A percentile compares a stretch with the other conserved stretches of the same genome.
Evolutionary conservation across 768 basidiomycete species (phyloP).

Genomic region (Cystobasidiopsis lactophilus): DNA sequence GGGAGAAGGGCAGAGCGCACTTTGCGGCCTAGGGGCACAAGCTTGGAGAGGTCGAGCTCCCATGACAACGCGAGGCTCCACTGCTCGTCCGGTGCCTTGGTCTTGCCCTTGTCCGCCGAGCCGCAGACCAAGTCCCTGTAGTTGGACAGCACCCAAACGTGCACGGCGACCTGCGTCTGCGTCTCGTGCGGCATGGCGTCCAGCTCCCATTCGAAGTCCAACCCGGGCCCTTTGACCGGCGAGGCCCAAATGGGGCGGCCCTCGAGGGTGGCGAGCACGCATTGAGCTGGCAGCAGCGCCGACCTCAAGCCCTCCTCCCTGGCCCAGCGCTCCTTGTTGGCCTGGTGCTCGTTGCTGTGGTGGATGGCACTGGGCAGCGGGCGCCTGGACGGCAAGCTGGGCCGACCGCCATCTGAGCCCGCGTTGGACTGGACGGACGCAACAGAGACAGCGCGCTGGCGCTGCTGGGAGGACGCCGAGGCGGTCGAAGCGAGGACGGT

Average conservation of each 20-base stretch:
- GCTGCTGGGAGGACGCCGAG: neutral
- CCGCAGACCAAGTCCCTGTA: too few species aligned
- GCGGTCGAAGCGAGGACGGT: neutral
- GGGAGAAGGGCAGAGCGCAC: slow-evolving; percentile 1
- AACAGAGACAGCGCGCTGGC: neutral
- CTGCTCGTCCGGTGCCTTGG: neutral
- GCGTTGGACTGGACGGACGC: neutral
- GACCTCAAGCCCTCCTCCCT: neutral
- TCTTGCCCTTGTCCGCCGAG: neutral
- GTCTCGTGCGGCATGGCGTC: neutral
- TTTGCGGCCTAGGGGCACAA: slow-evolving; percentile 12
- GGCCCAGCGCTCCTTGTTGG: neutral
- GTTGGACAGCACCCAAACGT: neutral
- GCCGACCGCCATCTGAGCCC: too few species aligned
- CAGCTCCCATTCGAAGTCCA: slow-evolving; percentile 1
- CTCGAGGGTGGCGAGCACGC: neutral
- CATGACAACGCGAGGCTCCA: slow-evolving; percentile 7
- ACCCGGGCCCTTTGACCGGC: neutral
- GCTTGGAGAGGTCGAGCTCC: slow-evolving; percentile 10
- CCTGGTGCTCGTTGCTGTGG: neutral
- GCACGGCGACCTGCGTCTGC: neutral
- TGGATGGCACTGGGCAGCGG: neutral
- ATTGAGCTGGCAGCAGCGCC: neutral
- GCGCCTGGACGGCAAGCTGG: neutral
- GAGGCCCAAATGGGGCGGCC: neutral